Evolutionary conservation across 75 land plant genomes (phyloP), one percentile per base, ranked within the genome.

Genomic region (Cryptomeria japonica): DNA sequence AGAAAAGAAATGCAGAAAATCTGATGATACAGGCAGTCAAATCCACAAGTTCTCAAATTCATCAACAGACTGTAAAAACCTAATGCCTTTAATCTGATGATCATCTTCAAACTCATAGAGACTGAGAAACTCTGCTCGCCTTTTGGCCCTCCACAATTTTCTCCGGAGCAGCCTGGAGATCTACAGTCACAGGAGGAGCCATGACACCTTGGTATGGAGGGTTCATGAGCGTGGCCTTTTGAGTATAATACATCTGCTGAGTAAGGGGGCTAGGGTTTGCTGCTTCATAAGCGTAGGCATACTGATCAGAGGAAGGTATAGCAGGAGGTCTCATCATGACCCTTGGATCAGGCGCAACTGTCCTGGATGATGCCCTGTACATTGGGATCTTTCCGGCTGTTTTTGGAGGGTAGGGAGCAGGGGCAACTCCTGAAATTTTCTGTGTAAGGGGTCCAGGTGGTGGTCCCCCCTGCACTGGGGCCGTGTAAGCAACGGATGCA

Each of bases 281-380:
- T 46, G 49, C 13, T 44, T 82, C 84, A 82, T 82, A 82, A 46
- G 31, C 84, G 84, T 82, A 82, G n/a, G 11, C 84, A 46, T 82
- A 82, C n/a, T 82, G 84, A 82, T 82, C 34, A 22, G 84, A n/a
- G n/a, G 84, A 46, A 82, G n/a, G 49, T 12, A 82, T 44, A 28
- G 31, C 14, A 19, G 46, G 82, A 46, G 51, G 84, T n/a, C 84
- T 82, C 84, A 44, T 82, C 84, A 44, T 82, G 25, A 46, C 28
- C 51, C 49, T 42, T 4, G n/a, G n/a, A 14, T 42, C 84, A 3
- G 49, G 3, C 4, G 47, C 51, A 22, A 46, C 32, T 25, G 51
- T 34, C 31, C 84, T 82, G 11, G 84, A 3, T 2, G 77, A 3
- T 32, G 3, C 6, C 38, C 84, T 82, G 51, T 82, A 82, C 49